phyloP scores from a whole-genome alignment of 1,284 basidiomycete species.

The Cutaneotrichosporon sp. region DNA sequence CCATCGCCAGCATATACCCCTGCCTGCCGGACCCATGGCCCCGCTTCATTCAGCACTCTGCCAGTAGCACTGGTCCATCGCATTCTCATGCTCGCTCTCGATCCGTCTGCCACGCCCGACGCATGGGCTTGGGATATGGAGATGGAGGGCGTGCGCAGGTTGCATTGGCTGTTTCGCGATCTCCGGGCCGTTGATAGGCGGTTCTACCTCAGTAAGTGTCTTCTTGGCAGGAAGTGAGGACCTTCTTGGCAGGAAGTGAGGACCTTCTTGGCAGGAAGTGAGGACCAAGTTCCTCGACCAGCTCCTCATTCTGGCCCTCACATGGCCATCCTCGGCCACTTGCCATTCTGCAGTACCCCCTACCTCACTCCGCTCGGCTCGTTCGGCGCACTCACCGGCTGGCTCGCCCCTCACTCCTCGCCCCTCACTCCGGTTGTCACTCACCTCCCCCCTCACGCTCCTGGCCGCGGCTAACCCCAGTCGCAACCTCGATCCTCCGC shows the following conservation, averaged over 20 bases:
- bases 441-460: not conserved
- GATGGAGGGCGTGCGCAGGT: conserved; percentile 37
- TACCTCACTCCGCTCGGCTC: no score
- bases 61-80: conserved; percentile 40
- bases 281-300: no score
- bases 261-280: no score
- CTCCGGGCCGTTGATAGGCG: conserved; percentile 39
- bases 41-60: conserved; percentile 16
- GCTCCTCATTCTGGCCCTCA: not conserved
- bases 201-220: conserved; percentile 42
- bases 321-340: not conserved
- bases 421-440: not conserved
- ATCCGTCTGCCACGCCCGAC: conserved; percentile 38
- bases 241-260: no score
- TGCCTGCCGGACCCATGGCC: not conserved
- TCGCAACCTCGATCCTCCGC: conserved; percentile 39
- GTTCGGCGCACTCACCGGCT: no score
- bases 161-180: conserved; percentile 35
- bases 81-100: conserved; percentile 39
- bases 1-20: conserved; percentile 9
- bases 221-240: not conserved
- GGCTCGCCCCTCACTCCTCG: not conserved
- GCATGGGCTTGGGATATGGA: conserved; percentile 33
- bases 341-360: no score
- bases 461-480: conserved; percentile 21